Evolutionary conservation across 179 eudicot genomes (phyloP), one percentile per base, ranked within the genome.

Genomic region (Sideroxylon spinosum): DNA sequence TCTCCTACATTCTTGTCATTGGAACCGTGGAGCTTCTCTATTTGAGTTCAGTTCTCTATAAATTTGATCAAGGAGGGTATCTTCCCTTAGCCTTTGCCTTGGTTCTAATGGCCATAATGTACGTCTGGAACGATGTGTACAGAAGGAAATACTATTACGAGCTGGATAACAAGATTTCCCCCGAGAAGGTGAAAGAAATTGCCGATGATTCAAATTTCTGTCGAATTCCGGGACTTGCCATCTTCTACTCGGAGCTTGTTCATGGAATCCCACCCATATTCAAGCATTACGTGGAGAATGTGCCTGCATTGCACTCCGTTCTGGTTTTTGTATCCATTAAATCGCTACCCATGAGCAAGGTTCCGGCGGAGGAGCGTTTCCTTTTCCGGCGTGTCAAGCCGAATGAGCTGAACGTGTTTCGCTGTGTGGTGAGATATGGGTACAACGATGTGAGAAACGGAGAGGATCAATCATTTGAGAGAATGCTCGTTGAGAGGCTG

Each of bases 251-350:
- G 0, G 97, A 89, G 78, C 90, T 92, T 5, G 94, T 88, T 2
- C 97, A 92, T 22, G 97, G 97, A 0, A 89, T 92, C n/a, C 97
- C 94, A 1, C 96, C 96, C 7, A 90, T 93, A 19, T 91, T 93
- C 68, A 84, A 87, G 78, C 89, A 91, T 71, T 91, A 91, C 22
- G 84, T 89, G 6, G 86, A 61, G 2, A 93, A 90, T 64, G 84
- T 91, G 4, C 90, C 89, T 0, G 87, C 92, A 1, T 53, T 91
- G 9, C 94, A 91, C 78, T 83, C 90, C 0, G 88, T 91, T 5
- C 78, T 91, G 0, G 86, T 93, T 2, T 93, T 93, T 5, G 88
- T 86, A 7, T 90, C 93, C 1, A 73, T 91, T 61, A 91, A 93
- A 79, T 87, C 92, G 0, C 68, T 93, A 13, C 98, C 90, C 0